Percentiles rank a stretch among this genome's conserved stretches.
Conservation (phyloP, 2,329 filamentous ascomycete genomes). For the Aspergillus bombycis region DNA sequence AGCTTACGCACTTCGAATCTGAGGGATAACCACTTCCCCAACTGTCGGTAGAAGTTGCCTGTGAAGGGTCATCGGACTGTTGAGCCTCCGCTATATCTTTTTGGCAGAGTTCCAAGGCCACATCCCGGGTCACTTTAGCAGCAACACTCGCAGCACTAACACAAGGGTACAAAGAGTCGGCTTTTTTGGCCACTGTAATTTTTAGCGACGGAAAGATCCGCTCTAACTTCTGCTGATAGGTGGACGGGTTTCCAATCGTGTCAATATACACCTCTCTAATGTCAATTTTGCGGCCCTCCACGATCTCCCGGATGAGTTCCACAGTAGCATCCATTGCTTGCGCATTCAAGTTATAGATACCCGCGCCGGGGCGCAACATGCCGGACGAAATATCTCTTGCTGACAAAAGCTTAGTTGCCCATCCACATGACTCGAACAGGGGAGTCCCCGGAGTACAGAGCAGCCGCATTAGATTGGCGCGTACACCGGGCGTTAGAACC, state of each 20-base stretch:
- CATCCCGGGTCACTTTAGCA: conserved; percentile 94
- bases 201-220: conserved; percentile 76
- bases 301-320: conserved; percentile 74
- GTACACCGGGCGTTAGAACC: conserved; percentile 78
- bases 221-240: conserved; percentile 84
- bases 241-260: conserved; percentile 80
- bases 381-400: conserved; percentile 79
- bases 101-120: conserved; percentile 80
- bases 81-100: conserved; percentile 50
- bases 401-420: conserved; percentile 79
- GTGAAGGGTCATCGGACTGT: conserved; percentile 33
- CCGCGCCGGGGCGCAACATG: conserved; percentile 66
- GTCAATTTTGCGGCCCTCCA: conserved; percentile 73
- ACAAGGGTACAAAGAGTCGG: conserved; percentile 87
- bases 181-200: conserved; percentile 84
- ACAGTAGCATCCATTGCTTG: conserved; percentile 94
- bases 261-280: conserved; percentile 91
- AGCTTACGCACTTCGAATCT: conserved; percentile 76
- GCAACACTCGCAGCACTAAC: conserved; percentile 93
- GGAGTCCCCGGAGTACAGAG: conserved; percentile 69
- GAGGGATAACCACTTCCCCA: conserved; percentile 97
- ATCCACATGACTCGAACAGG: conserved; percentile 71
- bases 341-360: conserved; percentile 86
- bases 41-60: conserved; percentile 42
- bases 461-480: conserved; percentile 69